Conservation (phyloP, 768 basidiomycete genomes). For the Baorangia bicolor region DNA sequence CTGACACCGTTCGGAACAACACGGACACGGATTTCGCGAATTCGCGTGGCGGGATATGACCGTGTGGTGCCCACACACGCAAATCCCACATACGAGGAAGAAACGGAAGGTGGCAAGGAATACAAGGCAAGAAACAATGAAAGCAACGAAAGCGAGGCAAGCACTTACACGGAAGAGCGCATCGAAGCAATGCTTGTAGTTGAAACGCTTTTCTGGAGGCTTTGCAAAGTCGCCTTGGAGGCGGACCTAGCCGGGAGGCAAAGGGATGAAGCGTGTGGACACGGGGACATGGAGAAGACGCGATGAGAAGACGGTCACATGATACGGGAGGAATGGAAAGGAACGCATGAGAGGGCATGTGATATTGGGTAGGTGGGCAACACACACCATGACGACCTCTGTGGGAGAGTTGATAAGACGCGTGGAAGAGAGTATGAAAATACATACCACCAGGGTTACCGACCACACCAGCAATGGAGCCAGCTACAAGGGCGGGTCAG, state of each 20-base stretch:
- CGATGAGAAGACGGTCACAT: conserved; percentile 16
- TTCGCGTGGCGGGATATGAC: not conserved
- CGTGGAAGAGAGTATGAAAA: not conserved
- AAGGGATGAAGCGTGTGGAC: not conserved
- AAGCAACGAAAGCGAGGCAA: not conserved
- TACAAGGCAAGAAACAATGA: not conserved
- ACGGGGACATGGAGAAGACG: not conserved
- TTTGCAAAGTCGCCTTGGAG: conserved; percentile 92
- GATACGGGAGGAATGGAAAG: not conserved
- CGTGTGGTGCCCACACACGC: not conserved
- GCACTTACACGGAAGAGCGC: conserved; percentile 81
- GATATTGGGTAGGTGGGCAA: conserved; percentile 6
- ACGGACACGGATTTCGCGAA: not conserved
- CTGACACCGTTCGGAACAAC: conserved; percentile 2
- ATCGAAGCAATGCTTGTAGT: conserved; percentile 88
- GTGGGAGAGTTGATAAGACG: not conserved
- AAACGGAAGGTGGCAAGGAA: not conserved
- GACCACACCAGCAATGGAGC: conserved; percentile 81
- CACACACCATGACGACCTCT: conserved; percentile 71
- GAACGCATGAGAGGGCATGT: conserved; percentile 14
- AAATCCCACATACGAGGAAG: not conserved
- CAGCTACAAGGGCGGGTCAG: conserved; percentile 47
- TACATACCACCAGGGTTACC: conserved; percentile 82
- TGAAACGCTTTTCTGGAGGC: conserved; percentile 82
- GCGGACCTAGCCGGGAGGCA: conserved; percentile 47